Evolutionary conservation across 768 basidiomycete genomes (phyloP), one percentile per base, ranked within the genome.

Genomic region (Trametes villosa): DNA sequence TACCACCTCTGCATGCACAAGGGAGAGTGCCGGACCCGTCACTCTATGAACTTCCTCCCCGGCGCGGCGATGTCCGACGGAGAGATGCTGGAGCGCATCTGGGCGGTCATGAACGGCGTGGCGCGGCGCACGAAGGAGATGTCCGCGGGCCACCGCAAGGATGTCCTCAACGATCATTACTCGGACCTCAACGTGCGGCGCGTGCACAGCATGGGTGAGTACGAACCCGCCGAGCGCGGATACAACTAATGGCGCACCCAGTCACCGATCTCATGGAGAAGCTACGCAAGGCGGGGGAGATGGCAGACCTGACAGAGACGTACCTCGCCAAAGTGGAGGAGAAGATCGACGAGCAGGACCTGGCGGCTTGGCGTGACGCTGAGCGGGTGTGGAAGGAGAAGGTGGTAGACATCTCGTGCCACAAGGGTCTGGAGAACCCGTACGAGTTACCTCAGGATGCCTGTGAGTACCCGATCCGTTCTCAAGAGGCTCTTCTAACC

Each of bases 91-190:
- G n/a, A n/a, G n/a, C n/a, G n/a, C n/a, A n/a, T n/a, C n/a, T n/a
- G n/a, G n/a, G n/a, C n/a, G n/a, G n/a, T n/a, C n/a, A n/a, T n/a
- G n/a, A n/a, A n/a, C n/a, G n/a, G n/a, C n/a, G n/a, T n/a, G n/a
- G n/a, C n/a, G n/a, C n/a, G n/a, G n/a, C n/a, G n/a, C n/a, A n/a
- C n/a, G n/a, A n/a, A n/a, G n/a, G n/a, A n/a, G n/a, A n/a, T n/a
- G n/a, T n/a, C n/a, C n/a, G n/a, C n/a, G n/a, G n/a, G n/a, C n/a
- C n/a, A n/a, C n/a, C n/a, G n/a, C n/a, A n/a, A n/a, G n/a, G n/a
- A n/a, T n/a, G n/a, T n/a, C n/a, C n/a, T n/a, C n/a, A n/a, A 71
- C 34, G 53, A 61, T 31, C 49, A 45, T 26, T 46, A 51, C 53
- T 45, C 31, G 33, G 63, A 63, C 46, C 33, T 57, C 46, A 67